Evolutionary conservation across 257 asterid species (phyloP).

Genomic region (Plantago major): DNA sequence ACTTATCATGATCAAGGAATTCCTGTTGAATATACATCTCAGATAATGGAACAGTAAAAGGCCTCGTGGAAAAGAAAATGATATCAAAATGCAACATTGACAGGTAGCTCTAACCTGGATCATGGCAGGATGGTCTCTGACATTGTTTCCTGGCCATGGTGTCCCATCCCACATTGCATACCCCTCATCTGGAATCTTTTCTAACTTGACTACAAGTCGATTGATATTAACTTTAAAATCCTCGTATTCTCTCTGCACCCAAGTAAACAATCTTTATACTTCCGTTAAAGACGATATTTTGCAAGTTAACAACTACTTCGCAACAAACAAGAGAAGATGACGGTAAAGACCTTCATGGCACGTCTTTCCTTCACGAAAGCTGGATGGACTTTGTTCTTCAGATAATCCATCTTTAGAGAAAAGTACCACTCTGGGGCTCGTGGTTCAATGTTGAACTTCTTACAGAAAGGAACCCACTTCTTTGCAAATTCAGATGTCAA

Average conservation of each 20-base stretch:
- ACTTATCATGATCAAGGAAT: conserved; percentile 71
- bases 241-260: conserved; percentile 77
- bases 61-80: not conserved
- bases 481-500: conserved; percentile 77
- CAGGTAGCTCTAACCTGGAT: conserved; percentile 60
- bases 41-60: not conserved
- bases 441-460: conserved; percentile 74
- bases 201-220: conserved; percentile 63
- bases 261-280: conserved; percentile 16
- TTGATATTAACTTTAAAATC: conserved; percentile 83
- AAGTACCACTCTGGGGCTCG: conserved; percentile 95
- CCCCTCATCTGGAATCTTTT: conserved; percentile 92
- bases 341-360: conserved; percentile 67
- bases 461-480: conserved; percentile 86
- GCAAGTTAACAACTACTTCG: not conserved
- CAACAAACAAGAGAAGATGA: not conserved
- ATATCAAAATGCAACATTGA: not conserved
- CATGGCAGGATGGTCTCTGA: conserved; percentile 95
- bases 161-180: conserved; percentile 98
- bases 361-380: conserved; percentile 79
- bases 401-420: conserved; percentile 72
- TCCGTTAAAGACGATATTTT: not conserved
- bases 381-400: conserved; percentile 75
- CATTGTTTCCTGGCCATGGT: conserved; percentile 94
- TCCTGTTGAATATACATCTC: conserved; percentile 43